Conservation (phyloP, 768 basidiomycete genomes). For the Tylopilus balloui region DNA sequence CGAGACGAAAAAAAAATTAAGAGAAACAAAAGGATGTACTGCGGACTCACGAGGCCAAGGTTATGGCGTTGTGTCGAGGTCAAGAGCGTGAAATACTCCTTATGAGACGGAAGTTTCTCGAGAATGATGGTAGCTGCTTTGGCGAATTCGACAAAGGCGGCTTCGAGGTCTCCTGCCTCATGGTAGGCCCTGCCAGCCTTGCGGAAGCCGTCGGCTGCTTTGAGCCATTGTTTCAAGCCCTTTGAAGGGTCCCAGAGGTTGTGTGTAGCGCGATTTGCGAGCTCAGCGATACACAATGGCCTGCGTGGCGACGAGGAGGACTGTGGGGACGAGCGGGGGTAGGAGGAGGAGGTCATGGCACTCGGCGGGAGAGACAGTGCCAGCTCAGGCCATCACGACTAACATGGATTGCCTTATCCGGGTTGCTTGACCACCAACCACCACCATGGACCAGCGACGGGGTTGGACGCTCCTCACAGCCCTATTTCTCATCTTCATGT, state of each 20-base stretch:
- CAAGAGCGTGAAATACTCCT: slow-evolving; percentile 56
- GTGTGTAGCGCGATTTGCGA: slow-evolving; percentile 57
- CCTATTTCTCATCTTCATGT: slow-evolving; percentile 46
- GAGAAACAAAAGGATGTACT: slow-evolving; percentile 4
- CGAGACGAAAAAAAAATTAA: not conserved
- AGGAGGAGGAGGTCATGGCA: slow-evolving; percentile 20
- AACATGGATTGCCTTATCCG: slow-evolving; percentile 23
- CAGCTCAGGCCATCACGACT: slow-evolving; percentile 12
- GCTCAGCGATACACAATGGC: slow-evolving; percentile 61
- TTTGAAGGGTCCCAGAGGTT: slow-evolving; percentile 53
- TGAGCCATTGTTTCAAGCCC: slow-evolving; percentile 64
- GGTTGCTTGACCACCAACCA: slow-evolving; percentile 1
- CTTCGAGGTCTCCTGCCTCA: slow-evolving; percentile 55
- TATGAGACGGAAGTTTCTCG: slow-evolving; percentile 72
- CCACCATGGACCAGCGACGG: slow-evolving; percentile 12
- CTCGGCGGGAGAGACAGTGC: slow-evolving; percentile 11
- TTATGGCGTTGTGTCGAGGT: slow-evolving; percentile 58
- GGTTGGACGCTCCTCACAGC: slow-evolving; percentile 41
- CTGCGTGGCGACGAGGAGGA: slow-evolving; percentile 27
- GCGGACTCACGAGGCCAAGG: slow-evolving; percentile 59
- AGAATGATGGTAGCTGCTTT: slow-evolving; percentile 73
- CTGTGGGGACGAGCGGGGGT: slow-evolving; percentile 15
- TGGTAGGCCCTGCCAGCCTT: slow-evolving; percentile 47
- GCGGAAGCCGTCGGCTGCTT: slow-evolving; percentile 59
- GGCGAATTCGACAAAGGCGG: slow-evolving; percentile 68